These are phyloP conservation scores for Plasmodium falciparum DNA, from an alignment of 169 alveolate genomes.

Conservation along the genomic window DNA sequence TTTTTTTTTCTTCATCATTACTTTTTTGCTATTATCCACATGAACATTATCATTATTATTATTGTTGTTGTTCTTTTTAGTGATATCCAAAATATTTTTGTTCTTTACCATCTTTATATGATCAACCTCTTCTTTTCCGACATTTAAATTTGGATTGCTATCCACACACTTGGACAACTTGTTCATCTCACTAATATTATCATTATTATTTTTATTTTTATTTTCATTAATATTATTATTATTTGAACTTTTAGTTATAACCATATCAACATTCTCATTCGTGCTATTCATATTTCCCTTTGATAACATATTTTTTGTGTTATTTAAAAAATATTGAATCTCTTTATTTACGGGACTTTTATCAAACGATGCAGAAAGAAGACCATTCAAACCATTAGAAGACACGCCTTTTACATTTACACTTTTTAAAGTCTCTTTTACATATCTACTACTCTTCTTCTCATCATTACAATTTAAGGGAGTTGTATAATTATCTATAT, in stretches of 20 bases:
- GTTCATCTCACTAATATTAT: background rate
- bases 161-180: background rate
- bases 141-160: background rate
- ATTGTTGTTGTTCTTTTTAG: background rate
- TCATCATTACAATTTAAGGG: conserved; percentile 79
- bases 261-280: background rate
- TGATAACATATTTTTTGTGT: background rate
- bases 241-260: background rate
- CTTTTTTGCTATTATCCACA: background rate
- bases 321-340: background rate
- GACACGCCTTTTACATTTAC: background rate
- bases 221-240: background rate
- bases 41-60: background rate
- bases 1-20: too few relatives aligned
- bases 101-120: background rate
- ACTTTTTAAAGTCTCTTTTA: background rate
- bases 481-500: conserved; percentile 79
- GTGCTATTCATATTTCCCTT: background rate
- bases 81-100: background rate
- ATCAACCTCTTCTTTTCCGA: conserved; percentile 13
- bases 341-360: background rate
- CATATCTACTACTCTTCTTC: background rate
- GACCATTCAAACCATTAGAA: background rate
- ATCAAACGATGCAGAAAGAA: background rate
- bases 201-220: background rate